Base-by-base conservation (phyloP, 78 protist genomes). In the Dictyostelium purpureum region DNA sequence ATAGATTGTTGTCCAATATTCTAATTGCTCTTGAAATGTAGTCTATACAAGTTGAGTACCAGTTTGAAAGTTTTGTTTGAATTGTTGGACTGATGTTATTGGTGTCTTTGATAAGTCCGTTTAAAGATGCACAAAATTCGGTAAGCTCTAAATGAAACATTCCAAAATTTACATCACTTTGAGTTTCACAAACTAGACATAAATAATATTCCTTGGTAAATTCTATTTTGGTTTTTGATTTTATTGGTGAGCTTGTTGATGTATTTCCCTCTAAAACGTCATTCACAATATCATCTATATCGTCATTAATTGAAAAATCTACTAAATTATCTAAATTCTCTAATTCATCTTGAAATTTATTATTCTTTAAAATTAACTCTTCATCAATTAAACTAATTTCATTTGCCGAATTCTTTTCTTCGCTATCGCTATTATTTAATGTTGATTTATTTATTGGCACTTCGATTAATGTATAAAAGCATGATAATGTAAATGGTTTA, bases 11-110 rank as follows among this genome's bases (percentile, higher is more conserved):
- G 47, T 73, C 54, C 10, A 85, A 73, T 47, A 85, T 21, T 31
- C 59, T 51, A n/a, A 85, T 51, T 47, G 82, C 10, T 85, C 82
- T 70, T 28, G 82, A 24, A 61, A 85, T 56, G 73, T 85, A 85
- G 24, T 85, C 69, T 43, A 85, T 73, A 74, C 92, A 73, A 5
- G 45, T 54, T 47, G 83, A 59, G 61, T 85, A 85, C 92, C 92
- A 85, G 61, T 73, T 85, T 14, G 80, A 47, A 3, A 85, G 31
- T 14, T 10, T 49, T 26, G 24, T 28, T 26, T 35, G 47, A 16
- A 85, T 51, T 73, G 79, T 40, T 69, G n/a, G 6, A 56, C 6
- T 56, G 21, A 1, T 18, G 35, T 75, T 54, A 57, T 56, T 70
- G 0, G 14, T 16, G 14, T 33, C 31, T 18, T 74, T 57, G 14